Base-by-base conservation (phyloP, 768 basidiomycete species). In the Pleurotus salmoneostramineus region DNA sequence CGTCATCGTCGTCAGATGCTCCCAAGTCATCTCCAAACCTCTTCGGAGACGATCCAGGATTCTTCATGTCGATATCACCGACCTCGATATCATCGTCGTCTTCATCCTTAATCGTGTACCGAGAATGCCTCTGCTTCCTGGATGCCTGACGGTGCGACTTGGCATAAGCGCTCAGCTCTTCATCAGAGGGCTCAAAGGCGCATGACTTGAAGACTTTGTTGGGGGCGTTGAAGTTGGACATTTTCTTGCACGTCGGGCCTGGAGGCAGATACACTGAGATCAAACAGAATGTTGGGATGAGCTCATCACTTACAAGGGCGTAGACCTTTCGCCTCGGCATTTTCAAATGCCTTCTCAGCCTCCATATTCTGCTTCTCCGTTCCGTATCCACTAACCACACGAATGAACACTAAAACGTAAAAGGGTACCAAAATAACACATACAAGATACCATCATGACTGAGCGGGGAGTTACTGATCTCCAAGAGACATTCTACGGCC, bases 181-280 rank as follows among this genome's bases (percentile, higher is more conserved):
- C 80, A 3, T 78, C 77, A 0, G 82, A 76, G 0, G 91, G 88
- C 63, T 88, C 82, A 64, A 94, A 93, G 0, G 89, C 88, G 1
- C 71, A 68, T 1, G 84, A 76, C 46, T 76, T 76, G 78, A 88
- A 94, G 32, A 87, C 71, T 55, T 77, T 79, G 31, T 70, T 69
- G 6, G 74, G 69, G 6, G 72, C 71, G 15, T 55, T 55, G 14
- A 83, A 72, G 60, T 88, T 83, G 55, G 81, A 78, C 76, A 85
- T 84, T 63, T 78, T 78, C 65, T 84, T 83, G 71, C 92, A 94
- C 1, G 74, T 82, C 6, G 86, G 87, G 67, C 88, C 85, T 87
- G 57, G 5, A 36, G 4, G 12, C 6, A 47, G 15, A 55, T 46
- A 47, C 34, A 54, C 15, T 51, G n/a, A 6, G 49, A 40, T 35